phyloP scores from a whole-genome alignment of 805 yeast genomes.

The Saturnispora bothae region DNA sequence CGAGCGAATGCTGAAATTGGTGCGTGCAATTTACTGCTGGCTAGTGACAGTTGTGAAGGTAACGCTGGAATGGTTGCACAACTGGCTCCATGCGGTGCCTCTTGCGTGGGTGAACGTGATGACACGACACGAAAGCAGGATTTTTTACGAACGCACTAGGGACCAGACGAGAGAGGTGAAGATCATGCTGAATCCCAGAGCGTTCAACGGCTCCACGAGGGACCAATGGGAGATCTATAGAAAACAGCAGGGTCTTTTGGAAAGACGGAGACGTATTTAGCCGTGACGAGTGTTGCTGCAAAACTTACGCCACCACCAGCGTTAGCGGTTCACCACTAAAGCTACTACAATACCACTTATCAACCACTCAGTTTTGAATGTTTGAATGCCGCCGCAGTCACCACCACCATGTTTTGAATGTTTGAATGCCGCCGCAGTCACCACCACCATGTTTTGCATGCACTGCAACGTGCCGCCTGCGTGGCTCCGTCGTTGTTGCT shows the following conservation, averaged over 20 bases:
- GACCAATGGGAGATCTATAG: slow-evolving; percentile 94
- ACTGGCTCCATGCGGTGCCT: slow-evolving; percentile 4
- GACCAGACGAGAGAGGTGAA: slow-evolving; percentile 37
- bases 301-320: no score
- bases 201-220: slow-evolving; percentile 70
- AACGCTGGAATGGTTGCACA: slow-evolving; percentile 5
- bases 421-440: no score
- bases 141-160: slow-evolving; percentile 9
- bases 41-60: neutral
- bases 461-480: no score
- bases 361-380: no score
- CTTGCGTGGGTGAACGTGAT: slow-evolving; percentile 6
- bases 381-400: no score
- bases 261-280: slow-evolving; percentile 47
- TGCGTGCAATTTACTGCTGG: slow-evolving; percentile 4
- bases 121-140: slow-evolving; percentile 2
- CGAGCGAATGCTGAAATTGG: slow-evolving; percentile 6
- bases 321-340: no score
- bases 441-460: no score
- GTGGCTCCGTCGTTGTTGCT: no score
- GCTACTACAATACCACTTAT: no score
- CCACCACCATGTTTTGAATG: no score
- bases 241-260: slow-evolving; percentile 87
- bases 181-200: slow-evolving; percentile 68
- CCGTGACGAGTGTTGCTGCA: no score